Conservation (phyloP, 805 yeast genomes). For the Wickerhamia fluorescens region DNA sequence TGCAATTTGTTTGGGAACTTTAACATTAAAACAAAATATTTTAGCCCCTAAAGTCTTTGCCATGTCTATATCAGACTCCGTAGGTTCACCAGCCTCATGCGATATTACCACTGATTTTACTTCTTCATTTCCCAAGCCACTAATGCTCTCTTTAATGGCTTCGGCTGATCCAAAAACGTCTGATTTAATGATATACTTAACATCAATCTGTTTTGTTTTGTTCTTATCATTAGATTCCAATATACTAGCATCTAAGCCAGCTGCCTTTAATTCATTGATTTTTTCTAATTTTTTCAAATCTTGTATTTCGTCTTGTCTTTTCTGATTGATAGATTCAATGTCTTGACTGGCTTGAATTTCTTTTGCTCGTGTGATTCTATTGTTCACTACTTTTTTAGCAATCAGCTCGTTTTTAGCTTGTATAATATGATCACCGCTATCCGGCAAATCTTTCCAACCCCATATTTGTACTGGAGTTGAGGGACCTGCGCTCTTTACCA, state of each 20-base stretch:
- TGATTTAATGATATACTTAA: conserved; percentile 69
- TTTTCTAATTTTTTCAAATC: conserved; percentile 47
- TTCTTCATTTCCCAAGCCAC: conserved; percentile 80
- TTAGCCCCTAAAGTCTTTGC: conserved; percentile 47
- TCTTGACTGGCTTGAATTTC: conserved; percentile 53
- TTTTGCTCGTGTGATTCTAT: conserved; percentile 49
- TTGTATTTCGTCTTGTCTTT: conserved; percentile 48
- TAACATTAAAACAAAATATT: conserved; percentile 73
- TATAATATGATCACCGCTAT: conserved; percentile 78
- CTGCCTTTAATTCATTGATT: conserved; percentile 48
- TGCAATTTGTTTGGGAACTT: conserved; percentile 55
- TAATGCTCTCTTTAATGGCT: conserved; percentile 79
- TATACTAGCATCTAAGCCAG: conserved; percentile 52
- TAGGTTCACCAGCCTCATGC: conserved; percentile 74
- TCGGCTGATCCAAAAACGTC: conserved; percentile 95
- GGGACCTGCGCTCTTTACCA: conserved; percentile 65
- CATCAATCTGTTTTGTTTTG: conserved; percentile 16
- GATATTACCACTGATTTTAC: conserved; percentile 64
- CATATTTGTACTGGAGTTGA: conserved; percentile 84
- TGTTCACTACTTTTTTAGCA: conserved; percentile 69
- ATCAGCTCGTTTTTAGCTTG: conserved; percentile 67
- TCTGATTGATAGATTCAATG: conserved; percentile 64
- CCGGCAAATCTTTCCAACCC: conserved; percentile 94
- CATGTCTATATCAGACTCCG: conserved; percentile 34
- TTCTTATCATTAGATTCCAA: conserved; percentile 27